Conservation (phyloP, 2,329 filamentous ascomycete species). For the Ceratocystis papillata region DNA sequence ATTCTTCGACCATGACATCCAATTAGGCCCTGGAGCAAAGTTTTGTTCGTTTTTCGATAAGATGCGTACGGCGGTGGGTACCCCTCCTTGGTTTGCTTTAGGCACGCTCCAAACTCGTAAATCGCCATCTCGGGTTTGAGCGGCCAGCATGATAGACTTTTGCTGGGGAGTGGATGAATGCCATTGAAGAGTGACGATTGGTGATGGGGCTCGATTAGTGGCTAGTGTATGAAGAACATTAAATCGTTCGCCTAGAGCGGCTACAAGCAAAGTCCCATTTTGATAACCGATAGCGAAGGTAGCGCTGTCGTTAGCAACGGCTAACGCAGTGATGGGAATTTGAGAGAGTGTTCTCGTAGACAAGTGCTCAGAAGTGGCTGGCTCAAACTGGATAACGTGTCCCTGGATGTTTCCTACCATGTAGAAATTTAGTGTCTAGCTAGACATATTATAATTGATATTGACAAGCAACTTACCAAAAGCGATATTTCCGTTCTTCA, state of each 20-base stretch:
- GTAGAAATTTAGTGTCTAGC: slow-evolving; percentile 26
- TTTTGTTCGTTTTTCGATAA: slow-evolving; percentile 60
- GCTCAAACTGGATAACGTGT: slow-evolving; percentile 89
- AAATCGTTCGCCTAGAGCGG: slow-evolving; percentile 79
- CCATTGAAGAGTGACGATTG: slow-evolving; percentile 80
- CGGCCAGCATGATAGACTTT: slow-evolving; percentile 95
- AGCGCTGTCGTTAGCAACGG: slow-evolving; percentile 77
- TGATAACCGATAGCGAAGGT: slow-evolving; percentile 98
- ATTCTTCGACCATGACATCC: slow-evolving; percentile 98
- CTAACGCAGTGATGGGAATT: slow-evolving; percentile 87
- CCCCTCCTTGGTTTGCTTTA: slow-evolving; percentile 61
- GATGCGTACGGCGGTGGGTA: slow-evolving; percentile 79
- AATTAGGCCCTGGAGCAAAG: slow-evolving; percentile 66
- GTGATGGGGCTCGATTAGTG: slow-evolving; percentile 71
- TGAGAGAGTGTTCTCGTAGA: slow-evolving; percentile 81
- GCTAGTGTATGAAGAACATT: slow-evolving; percentile 88
- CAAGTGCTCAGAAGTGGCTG: slow-evolving; percentile 82
- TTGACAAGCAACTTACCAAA: slow-evolving; percentile 58
- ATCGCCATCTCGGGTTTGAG: slow-evolving; percentile 84
- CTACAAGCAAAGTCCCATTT: slow-evolving; percentile 88
- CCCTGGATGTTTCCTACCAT: slow-evolving; percentile 77
- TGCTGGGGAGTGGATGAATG: slow-evolving; percentile 92
- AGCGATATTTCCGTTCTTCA: slow-evolving; percentile 91
- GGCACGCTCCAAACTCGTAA: slow-evolving; percentile 93
- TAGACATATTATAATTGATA: not conserved